A percentile compares a stretch with the other conserved stretches of the same genome.
Evolutionary conservation across 192 early-diverging fungal species (phyloP).

Genomic region (Backusella westeae): DNA sequence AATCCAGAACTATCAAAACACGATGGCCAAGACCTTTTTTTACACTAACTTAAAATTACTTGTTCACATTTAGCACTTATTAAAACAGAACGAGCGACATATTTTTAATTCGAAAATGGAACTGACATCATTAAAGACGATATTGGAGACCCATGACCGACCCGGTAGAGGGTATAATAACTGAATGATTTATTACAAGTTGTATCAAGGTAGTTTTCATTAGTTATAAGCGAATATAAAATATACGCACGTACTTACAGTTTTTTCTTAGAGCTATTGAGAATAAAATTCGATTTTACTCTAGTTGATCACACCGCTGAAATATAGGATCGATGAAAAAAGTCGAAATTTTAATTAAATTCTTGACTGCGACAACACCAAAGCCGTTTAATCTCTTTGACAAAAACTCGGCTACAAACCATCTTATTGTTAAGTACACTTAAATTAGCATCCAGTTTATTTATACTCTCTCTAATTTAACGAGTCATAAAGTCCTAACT

Average conservation of each 20-base stretch:
- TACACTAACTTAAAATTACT: background rate
- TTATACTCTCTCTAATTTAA: too few relatives aligned
- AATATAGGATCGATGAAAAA: background rate
- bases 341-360: too few relatives aligned
- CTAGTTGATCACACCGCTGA: background rate
- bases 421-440: too few relatives aligned
- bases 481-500: too few relatives aligned
- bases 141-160: background rate
- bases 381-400: too few relatives aligned
- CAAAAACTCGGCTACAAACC: too few relatives aligned
- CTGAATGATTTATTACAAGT: background rate
- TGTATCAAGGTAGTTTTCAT: background rate
- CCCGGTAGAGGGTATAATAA: background rate
- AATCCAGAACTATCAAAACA: background rate
- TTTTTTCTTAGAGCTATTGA: background rate
- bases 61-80: background rate
- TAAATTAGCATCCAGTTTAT: too few relatives aligned
- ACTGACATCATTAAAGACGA: background rate
- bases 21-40: background rate
- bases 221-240: background rate
- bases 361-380: too few relatives aligned
- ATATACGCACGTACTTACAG: background rate
- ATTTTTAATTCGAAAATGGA: background rate
- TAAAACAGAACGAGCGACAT: background rate
- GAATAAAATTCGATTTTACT: background rate